Percentiles rank a stretch among this genome's conserved stretches.
Evolutionary conservation across 2,329 filamentous ascomycete species (phyloP).

Genomic region (Monosporascus sp.): DNA sequence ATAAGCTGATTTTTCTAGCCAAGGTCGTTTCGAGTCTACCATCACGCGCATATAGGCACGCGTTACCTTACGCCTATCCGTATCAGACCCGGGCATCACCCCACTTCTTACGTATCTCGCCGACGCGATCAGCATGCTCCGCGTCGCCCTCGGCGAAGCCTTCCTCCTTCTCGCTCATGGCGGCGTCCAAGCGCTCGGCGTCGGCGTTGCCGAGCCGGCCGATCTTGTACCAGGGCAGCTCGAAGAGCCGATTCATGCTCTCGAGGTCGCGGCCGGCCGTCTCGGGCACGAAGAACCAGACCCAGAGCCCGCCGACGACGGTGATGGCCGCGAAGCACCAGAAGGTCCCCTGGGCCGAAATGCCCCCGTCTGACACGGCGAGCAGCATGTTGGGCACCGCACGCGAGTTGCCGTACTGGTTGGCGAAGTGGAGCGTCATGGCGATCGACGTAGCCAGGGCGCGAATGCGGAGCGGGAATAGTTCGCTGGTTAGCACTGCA

Average conservation of each 20-base stretch:
- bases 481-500: conserved; percentile 62
- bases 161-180: conserved; percentile 39
- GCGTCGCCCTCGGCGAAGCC: conserved; percentile 25
- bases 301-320: conserved; percentile 62
- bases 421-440: conserved; percentile 75
- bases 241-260: conserved; percentile 68
- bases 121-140: conserved; percentile 29
- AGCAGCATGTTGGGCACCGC: conserved; percentile 73
- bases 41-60: too few relatives aligned
- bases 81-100: neutral
- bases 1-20: too few relatives aligned
- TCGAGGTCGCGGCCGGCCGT: conserved; percentile 62
- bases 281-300: conserved; percentile 68
- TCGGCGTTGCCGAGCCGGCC: conserved; percentile 52
- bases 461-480: conserved; percentile 70
- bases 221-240: conserved; percentile 69
- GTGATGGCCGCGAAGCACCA: conserved; percentile 70
- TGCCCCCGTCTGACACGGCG: conserved; percentile 35
- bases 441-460: conserved; percentile 65
- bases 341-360: conserved; percentile 63
- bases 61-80: too few relatives aligned
- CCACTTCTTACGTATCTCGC: conserved; percentile 1
- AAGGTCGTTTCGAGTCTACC: too few relatives aligned
- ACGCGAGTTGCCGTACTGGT: conserved; percentile 72
- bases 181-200: conserved; percentile 41